Conservation (phyloP, 805 yeast species). For the Schwanniomyces polymorphus region DNA sequence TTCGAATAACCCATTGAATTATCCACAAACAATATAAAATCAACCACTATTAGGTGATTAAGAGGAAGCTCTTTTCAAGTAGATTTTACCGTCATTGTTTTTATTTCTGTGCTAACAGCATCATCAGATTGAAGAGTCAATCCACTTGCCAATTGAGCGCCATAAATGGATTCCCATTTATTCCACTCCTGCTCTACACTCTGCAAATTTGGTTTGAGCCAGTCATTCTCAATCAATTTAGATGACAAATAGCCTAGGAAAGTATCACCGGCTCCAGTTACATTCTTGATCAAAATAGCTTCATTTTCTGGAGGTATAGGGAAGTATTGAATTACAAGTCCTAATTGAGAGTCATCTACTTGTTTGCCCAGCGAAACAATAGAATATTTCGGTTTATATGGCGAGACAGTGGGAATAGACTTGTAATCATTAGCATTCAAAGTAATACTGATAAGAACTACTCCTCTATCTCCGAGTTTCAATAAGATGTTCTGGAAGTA, state of each 20-base stretch:
- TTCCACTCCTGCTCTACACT: slow-evolving; percentile 35
- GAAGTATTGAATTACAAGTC: slow-evolving; percentile 65
- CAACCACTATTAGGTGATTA: no score
- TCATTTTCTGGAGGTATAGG: slow-evolving; percentile 37
- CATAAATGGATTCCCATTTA: slow-evolving; percentile 34
- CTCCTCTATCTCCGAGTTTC: slow-evolving; percentile 69
- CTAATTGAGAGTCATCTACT: slow-evolving; percentile 28
- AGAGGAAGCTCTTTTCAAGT: no score
- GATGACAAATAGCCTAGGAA: slow-evolving; percentile 64
- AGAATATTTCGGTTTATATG: slow-evolving; percentile 21
- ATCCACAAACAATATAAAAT: neutral
- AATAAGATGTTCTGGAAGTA: slow-evolving; percentile 64
- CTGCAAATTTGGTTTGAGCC: slow-evolving; percentile 23
- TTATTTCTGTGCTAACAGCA: slow-evolving; percentile 28
- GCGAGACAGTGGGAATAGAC: slow-evolving; percentile 33
- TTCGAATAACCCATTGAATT: neutral
- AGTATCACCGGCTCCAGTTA: slow-evolving; percentile 90
- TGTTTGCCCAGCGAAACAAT: slow-evolving; percentile 19
- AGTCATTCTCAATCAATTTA: slow-evolving; percentile 15
- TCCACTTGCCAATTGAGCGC: slow-evolving; percentile 44
- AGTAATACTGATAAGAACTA: slow-evolving; percentile 41
- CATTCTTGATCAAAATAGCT: slow-evolving; percentile 49
- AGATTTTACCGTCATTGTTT: neutral
- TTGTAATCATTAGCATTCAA: slow-evolving; percentile 29
- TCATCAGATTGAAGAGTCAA: slow-evolving; percentile 15